Evolutionary conservation across 78 protist species (phyloP).

Genomic region (Polysphondylium violaceum): DNA sequence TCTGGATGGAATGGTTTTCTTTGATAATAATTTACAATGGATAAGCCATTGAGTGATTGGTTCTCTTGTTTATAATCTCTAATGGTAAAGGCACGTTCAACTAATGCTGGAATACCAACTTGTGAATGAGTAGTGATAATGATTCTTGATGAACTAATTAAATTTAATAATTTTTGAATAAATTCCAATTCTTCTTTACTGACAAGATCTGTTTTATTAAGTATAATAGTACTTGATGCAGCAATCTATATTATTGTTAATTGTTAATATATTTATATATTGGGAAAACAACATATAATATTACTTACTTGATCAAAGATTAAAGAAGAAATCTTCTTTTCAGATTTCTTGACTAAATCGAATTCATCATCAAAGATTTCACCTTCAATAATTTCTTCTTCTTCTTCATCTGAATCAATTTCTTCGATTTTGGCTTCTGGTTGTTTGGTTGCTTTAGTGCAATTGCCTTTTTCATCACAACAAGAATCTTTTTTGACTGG

Average conservation of each 20-base stretch:
- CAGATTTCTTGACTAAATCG: conserved; percentile 18
- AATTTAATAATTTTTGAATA: conserved; percentile 18
- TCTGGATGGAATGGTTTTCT: conserved; percentile 74
- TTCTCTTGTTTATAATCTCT: conserved; percentile 12
- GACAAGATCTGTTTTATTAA: conserved; percentile 46
- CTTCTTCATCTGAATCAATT: neutral
- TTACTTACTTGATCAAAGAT: conserved; percentile 54
- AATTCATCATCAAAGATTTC: neutral
- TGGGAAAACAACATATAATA: neutral
- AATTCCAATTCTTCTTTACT: conserved; percentile 31
- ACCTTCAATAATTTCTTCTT: neutral
- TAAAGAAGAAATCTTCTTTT: conserved; percentile 48
- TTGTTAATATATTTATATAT: neutral
- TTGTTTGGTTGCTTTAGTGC: neutral
- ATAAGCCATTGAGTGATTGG: neutral
- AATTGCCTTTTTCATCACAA: conserved; percentile 3
- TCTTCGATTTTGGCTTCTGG: neutral
- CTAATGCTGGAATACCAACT: neutral
- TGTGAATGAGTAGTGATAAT: conserved; percentile 10
- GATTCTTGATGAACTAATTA: conserved; percentile 18
- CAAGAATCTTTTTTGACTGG: neutral
- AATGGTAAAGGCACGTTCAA: conserved; percentile 6
- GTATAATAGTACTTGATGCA: conserved; percentile 14
- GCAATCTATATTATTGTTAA: neutral
- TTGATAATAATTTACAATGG: conserved; percentile 33